Conservation (phyloP, 257 asterid species). For the Solanum neorickii region DNA sequence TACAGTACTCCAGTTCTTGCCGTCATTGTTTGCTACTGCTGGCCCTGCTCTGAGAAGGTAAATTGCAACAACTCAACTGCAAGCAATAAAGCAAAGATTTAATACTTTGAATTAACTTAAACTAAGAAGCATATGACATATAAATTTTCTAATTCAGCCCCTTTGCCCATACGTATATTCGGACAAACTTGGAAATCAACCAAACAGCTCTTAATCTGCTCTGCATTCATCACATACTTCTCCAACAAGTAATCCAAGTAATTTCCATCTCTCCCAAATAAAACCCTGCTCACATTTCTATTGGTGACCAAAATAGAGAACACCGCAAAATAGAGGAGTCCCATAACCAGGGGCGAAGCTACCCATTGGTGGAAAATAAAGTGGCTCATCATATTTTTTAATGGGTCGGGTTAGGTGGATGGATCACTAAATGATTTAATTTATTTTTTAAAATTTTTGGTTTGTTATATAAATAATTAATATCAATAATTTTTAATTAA, state of each 20-base stretch:
- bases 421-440: no score
- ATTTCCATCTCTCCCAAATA: constrained; percentile 31
- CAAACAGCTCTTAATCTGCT: constrained; percentile 50
- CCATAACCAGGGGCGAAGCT: neutral
- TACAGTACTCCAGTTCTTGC: neutral
- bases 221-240: constrained; percentile 32
- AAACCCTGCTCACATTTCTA: constrained; percentile 22
- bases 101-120: neutral
- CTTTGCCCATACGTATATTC: neutral
- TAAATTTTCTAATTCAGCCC: neutral
- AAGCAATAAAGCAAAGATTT: neutral
- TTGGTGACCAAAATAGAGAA: constrained; percentile 50
- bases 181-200: constrained; percentile 24
- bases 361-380: no score
- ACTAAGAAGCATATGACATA: neutral
- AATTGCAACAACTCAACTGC: neutral
- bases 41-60: neutral
- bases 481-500: no score
- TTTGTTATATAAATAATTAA: no score
- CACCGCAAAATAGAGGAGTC: constrained; percentile 24
- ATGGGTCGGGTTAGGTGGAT: no score
- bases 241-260: constrained; percentile 47
- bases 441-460: no score
- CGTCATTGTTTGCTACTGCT: neutral
- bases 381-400: no score